A percentile compares a stretch with the other conserved stretches of the same genome.
Evolutionary conservation across 2,329 filamentous ascomycete genomes (phyloP).

Genomic region (Xylaria sp.): DNA sequence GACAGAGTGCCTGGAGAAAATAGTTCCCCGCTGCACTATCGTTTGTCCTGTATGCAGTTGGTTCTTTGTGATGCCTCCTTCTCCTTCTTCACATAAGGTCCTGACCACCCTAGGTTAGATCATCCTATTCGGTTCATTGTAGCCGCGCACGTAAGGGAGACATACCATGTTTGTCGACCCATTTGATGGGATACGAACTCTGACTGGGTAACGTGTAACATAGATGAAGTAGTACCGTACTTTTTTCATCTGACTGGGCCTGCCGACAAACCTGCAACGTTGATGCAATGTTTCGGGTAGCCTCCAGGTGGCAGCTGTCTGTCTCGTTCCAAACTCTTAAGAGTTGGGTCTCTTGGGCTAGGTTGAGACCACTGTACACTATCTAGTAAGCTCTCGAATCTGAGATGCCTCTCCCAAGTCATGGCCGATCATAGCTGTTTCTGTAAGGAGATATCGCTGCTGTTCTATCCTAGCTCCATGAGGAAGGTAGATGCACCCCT

Average conservation of each 20-base stretch:
- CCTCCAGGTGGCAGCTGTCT: background rate
- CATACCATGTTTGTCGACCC: background rate
- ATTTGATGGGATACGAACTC: background rate
- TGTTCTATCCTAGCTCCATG: conserved; percentile 8
- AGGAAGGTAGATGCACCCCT: conserved; percentile 16
- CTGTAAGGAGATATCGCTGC: background rate
- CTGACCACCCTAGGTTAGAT: background rate
- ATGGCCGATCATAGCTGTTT: background rate
- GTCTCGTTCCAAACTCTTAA: background rate
- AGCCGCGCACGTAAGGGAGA: background rate
- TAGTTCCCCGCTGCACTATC: background rate
- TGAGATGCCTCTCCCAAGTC: background rate
- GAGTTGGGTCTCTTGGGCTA: background rate
- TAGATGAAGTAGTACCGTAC: no score
- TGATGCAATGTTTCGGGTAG: conserved; percentile 12
- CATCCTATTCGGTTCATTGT: background rate
- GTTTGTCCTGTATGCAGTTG: no score
- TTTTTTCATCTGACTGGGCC: background rate
- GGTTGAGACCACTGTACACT: no score
- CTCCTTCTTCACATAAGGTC: no score
- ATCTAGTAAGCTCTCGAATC: background rate
- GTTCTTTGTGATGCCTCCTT: background rate
- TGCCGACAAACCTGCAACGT: background rate
- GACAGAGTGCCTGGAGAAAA: conserved; percentile 8
- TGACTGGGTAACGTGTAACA: background rate